phyloP scores from a whole-genome alignment of 768 basidiomycete genomes.

The Tulasnella sp. region DNA sequence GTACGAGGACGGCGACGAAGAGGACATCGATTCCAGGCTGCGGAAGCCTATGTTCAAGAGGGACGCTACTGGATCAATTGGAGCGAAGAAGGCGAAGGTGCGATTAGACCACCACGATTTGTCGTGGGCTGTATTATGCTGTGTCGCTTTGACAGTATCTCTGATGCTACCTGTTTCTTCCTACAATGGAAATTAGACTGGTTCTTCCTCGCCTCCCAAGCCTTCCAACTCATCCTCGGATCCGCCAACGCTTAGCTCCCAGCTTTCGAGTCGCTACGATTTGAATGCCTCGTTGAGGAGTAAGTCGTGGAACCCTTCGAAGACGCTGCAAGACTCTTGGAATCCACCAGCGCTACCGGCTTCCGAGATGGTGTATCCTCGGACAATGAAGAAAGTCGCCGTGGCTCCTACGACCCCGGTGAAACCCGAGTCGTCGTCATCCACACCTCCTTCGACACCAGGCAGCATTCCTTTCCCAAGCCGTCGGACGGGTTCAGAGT shows the following conservation, averaged over 20 bases:
- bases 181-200: background rate
- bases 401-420: background rate
- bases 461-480: background rate
- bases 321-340: background rate
- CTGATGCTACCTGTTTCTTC: background rate
- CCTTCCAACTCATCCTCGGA: background rate
- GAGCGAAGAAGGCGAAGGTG: slow-evolving; percentile 1
- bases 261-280: slow-evolving; percentile 13
- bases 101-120: background rate
- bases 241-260: background rate
- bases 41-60: slow-evolving; percentile 3
- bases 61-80: background rate
- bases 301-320: background rate
- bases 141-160: background rate
- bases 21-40: background rate
- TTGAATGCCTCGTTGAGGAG: slow-evolving; percentile 5
- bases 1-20: slow-evolving; percentile 1
- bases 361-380: background rate
- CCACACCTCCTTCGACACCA: background rate
- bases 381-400: background rate
- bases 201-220: slow-evolving; percentile 2
- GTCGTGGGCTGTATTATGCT: background rate
- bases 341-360: slow-evolving; percentile 8
- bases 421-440: background rate
- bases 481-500: background rate